These are phyloP conservation scores for Fusarium drepaniforme DNA, from an alignment of 2,329 filamentous ascomycete genomes.

Conservation along the genomic window DNA sequence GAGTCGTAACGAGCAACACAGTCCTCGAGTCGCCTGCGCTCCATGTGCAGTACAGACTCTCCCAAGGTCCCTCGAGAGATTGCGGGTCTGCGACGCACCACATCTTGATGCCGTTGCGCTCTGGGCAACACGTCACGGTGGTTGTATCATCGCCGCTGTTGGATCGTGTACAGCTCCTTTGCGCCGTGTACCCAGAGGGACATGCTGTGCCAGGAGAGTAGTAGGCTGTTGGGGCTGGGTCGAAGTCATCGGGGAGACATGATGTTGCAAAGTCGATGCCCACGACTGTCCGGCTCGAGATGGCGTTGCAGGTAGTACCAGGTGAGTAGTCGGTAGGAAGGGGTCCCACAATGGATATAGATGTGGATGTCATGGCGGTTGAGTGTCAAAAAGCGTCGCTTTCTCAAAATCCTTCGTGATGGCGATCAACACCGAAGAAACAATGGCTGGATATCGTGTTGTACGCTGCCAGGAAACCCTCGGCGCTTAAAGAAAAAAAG, in stretches of 20 bases:
- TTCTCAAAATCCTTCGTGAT: background rate
- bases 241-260: conserved; percentile 48
- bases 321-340: conserved; percentile 30
- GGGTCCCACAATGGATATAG: conserved; percentile 28
- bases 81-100: conserved; percentile 45
- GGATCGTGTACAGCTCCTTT: conserved; percentile 42
- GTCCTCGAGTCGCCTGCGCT: conserved; percentile 42
- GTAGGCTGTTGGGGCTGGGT: conserved; percentile 41
- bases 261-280: conserved; percentile 42
- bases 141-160: conserved; percentile 43
- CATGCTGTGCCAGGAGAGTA: conserved; percentile 50
- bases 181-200: conserved; percentile 46
- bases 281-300: conserved; percentile 26
- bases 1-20: conserved; percentile 41
- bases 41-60: conserved; percentile 50
- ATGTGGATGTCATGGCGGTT: conserved; percentile 1
- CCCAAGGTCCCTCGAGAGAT: conserved; percentile 39
- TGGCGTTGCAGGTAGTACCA: conserved; percentile 12
- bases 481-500: background rate
- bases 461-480: background rate
- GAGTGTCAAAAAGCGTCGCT: background rate
- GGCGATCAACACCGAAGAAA: background rate
- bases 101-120: conserved; percentile 40
- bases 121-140: conserved; percentile 53
- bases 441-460: background rate